Evolutionary conservation across 108 stramenopile species (phyloP).

Genomic region (Nitzschia sp.): DNA sequence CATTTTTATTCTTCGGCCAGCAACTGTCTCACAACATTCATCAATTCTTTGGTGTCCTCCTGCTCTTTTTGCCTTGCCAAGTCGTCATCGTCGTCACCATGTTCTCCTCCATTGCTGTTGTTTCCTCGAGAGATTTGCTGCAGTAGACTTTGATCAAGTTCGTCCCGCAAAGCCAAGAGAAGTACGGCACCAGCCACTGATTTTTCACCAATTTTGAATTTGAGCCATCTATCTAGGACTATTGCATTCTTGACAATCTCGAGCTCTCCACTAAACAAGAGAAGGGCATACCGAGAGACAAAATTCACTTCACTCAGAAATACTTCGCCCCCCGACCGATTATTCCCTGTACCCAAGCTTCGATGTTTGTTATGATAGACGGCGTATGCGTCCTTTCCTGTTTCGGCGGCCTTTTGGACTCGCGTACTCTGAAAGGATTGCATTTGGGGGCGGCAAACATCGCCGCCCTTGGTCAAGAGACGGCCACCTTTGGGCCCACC

Average conservation of each 20-base stretch:
- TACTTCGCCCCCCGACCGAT: constrained; percentile 22
- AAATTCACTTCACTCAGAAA: constrained; percentile 55
- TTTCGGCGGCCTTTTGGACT: constrained; percentile 40
- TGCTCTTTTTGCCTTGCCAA: too few species aligned
- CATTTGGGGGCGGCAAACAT: constrained; percentile 37
- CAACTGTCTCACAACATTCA: neutral
- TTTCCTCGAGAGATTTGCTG: neutral
- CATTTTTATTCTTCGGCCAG: constrained; percentile 2
- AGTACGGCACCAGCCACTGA: constrained; percentile 2
- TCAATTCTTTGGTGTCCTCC: neutral
- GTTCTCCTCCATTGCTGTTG: neutral
- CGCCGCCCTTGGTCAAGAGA: constrained; percentile 53
- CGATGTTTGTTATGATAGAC: constrained; percentile 61
- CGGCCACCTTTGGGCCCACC: constrained; percentile 45
- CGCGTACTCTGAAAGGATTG: constrained; percentile 44
- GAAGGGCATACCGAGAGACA: constrained; percentile 54
- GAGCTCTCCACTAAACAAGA: constrained; percentile 63
- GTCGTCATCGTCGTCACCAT: neutral
- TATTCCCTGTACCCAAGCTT: constrained; percentile 62
- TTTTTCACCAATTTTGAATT: constrained; percentile 43
- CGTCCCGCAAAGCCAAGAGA: neutral
- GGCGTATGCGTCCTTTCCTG: constrained; percentile 50
- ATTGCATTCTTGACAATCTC: constrained; percentile 56
- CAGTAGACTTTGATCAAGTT: neutral
- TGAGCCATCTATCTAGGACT: constrained; percentile 68